phyloP scores from a whole-genome alignment of 2,329 filamentous ascomycete genomes.

The Cladosporium sp. region DNA sequence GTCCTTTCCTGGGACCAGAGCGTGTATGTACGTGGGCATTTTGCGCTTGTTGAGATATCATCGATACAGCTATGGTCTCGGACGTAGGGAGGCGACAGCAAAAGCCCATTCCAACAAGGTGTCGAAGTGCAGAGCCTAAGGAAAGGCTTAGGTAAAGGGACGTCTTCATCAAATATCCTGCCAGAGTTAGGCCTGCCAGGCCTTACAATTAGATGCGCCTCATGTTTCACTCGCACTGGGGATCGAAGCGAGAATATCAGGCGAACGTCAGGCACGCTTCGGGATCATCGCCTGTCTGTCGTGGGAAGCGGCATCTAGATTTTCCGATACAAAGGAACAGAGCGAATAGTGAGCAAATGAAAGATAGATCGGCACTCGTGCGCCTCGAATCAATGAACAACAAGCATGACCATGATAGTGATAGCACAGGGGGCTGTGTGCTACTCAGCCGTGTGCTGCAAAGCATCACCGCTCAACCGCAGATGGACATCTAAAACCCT shows the following conservation, averaged over 20 bases:
- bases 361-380: neutral
- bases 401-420: neutral
- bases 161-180: neutral
- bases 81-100: neutral
- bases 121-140: neutral
- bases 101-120: neutral
- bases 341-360: neutral
- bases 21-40: neutral
- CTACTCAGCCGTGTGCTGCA: neutral
- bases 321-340: neutral
- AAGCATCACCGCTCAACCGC: neutral
- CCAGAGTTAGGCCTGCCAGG: neutral
- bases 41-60: neutral
- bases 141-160: neutral
- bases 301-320: neutral
- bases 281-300: neutral
- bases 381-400: neutral
- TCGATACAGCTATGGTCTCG: neutral
- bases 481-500: neutral
- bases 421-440: neutral
- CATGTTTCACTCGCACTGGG: neutral
- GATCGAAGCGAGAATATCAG: neutral
- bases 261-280: neutral
- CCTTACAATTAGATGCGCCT: neutral
- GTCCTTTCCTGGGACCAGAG: neutral